These are phyloP conservation scores for Fusarium succisae DNA, from an alignment of 2,329 filamentous ascomycete genomes.

Conservation along the genomic window DNA sequence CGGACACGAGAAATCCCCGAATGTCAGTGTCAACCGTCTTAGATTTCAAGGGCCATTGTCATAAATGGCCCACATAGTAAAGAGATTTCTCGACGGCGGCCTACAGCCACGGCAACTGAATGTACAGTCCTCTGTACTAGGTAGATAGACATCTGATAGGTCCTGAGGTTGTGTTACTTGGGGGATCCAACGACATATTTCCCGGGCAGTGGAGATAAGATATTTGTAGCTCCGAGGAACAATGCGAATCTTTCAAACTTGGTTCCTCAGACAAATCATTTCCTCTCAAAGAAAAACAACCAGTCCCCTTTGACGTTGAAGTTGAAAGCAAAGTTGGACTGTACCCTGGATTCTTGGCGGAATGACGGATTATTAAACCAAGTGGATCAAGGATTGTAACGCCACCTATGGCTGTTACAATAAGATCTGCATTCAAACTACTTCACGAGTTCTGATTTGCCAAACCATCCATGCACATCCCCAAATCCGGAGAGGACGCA, in stretches of 20 bases:
- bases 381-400: neutral
- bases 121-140: too few species aligned
- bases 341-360: neutral
- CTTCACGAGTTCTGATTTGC: slow-evolving; percentile 21
- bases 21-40: neutral
- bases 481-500: slow-evolving; percentile 26
- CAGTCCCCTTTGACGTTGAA: neutral
- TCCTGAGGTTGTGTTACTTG: neutral
- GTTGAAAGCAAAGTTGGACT: neutral
- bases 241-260: neutral
- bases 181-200: neutral
- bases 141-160: neutral
- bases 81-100: neutral
- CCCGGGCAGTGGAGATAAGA: neutral
- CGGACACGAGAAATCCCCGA: neutral
- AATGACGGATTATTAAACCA: neutral
- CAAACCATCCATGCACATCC: neutral
- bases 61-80: neutral
- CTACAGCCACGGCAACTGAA: neutral
- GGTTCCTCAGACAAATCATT: neutral
- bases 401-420: slow-evolving; percentile 27
- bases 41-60: neutral
- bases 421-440: slow-evolving; percentile 12
- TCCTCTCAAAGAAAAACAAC: neutral
- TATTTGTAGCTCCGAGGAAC: neutral